Percentiles rank a stretch among this genome's conserved stretches.
Evolutionary conservation across 1,139 yeast species (phyloP).

Genomic region (Candida sp.): DNA sequence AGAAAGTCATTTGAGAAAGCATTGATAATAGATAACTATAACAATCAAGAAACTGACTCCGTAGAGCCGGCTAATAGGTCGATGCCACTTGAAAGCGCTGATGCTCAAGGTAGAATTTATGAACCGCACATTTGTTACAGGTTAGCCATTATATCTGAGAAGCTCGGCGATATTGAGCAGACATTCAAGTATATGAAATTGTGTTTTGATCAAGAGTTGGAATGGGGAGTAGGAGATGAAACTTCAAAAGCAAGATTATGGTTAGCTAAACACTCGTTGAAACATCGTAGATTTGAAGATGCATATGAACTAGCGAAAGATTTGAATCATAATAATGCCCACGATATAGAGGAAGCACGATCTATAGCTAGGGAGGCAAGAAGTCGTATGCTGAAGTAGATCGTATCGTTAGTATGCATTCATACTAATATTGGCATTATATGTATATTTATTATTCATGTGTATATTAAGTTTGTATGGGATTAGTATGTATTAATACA

Average conservation of each 20-base stretch:
- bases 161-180: conserved; percentile 46
- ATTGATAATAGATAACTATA: conserved; percentile 41
- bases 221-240: conserved; percentile 72
- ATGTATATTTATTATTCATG: neutral
- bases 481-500: neutral
- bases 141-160: conserved; percentile 67
- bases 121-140: conserved; percentile 59
- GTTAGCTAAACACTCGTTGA: conserved; percentile 74
- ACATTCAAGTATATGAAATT: conserved; percentile 68
- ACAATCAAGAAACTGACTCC: conserved; percentile 13
- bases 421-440: too few relatives aligned
- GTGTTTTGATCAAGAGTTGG: conserved; percentile 66
- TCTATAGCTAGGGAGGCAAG: conserved; percentile 75
- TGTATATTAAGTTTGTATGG: neutral
- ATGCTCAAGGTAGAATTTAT: conserved; percentile 12
- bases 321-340: conserved; percentile 73
- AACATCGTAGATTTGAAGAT: conserved; percentile 52
- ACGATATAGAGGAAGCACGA: conserved; percentile 87
- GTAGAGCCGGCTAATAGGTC: conserved; percentile 6
- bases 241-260: conserved; percentile 82
- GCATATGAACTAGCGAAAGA: conserved; percentile 78
- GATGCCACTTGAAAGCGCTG: conserved; percentile 3
- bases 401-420: too few relatives aligned
- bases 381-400: conserved; percentile 29
- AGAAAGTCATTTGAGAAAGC: conserved; percentile 59